These are phyloP conservation scores for Exophiala xenobiotica DNA, from an alignment of 2,329 filamentous ascomycete species.

Conservation along the genomic window DNA sequence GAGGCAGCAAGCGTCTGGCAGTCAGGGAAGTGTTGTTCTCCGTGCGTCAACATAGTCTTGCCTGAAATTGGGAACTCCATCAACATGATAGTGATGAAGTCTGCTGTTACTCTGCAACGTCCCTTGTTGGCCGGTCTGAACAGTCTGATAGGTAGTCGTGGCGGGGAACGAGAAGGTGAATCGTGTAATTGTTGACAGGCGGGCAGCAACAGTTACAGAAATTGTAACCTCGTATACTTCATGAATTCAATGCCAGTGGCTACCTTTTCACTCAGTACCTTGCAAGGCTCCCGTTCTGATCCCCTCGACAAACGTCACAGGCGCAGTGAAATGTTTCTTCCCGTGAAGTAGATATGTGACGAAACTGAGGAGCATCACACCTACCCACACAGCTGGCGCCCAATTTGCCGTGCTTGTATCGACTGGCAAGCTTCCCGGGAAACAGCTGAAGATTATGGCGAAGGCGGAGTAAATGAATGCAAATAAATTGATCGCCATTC, in stretches of 20 bases:
- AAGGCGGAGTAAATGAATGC: conserved; percentile 33
- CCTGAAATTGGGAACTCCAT: no score
- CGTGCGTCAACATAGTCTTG: no score
- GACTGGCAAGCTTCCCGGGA: conserved; percentile 32
- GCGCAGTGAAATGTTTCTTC: conserved; percentile 19
- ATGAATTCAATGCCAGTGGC: not conserved
- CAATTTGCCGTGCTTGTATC: conserved; percentile 19
- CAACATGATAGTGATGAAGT: no score
- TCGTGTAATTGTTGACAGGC: no score
- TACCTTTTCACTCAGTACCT: conserved; percentile 1
- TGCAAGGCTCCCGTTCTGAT: conserved; percentile 16
- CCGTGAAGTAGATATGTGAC: conserved; percentile 25
- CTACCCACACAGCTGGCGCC: conserved; percentile 23
- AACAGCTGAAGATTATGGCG: conserved; percentile 35
- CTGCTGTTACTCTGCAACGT: no score
- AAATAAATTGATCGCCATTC: conserved; percentile 41
- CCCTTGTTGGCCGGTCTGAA: no score
- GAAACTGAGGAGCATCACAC: conserved; percentile 16
- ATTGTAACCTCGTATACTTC: no score
- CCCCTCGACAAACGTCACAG: conserved; percentile 28
- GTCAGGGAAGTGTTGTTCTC: no score
- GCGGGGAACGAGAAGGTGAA: no score
- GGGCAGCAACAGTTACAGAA: no score
- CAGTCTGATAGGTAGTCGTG: no score
- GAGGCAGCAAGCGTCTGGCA: no score